Percentiles rank a stretch among this genome's conserved stretches.
phyloP scores from a whole-genome alignment of 352 stramenopile genomes.

The Pythium folliculosum region DNA sequence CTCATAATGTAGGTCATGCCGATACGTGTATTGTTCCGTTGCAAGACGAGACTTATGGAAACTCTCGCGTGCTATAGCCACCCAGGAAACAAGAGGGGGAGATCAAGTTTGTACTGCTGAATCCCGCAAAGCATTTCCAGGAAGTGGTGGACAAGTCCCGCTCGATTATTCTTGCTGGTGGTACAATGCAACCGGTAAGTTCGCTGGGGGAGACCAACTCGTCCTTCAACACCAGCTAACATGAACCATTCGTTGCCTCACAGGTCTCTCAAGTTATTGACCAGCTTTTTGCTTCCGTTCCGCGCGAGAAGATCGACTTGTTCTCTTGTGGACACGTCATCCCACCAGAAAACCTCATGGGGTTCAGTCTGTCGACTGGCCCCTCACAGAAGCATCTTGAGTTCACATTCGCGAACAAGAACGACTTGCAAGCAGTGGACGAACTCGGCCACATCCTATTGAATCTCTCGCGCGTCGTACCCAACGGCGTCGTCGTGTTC shows the following conservation, averaged over 20 bases:
- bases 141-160: conserved; percentile 94
- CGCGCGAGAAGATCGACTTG: conserved; percentile 80
- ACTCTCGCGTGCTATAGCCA: too few species aligned
- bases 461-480: conserved; percentile 90
- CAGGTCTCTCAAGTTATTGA: conserved; percentile 93
- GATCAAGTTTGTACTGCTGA: conserved; percentile 96
- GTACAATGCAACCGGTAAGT: conserved; percentile 95
- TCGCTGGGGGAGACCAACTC: not conserved
- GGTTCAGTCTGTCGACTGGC: conserved; percentile 71
- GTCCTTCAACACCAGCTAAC: not conserved
- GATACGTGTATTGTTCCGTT: not conserved
- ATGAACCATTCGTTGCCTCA: not conserved
- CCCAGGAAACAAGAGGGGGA: conserved; percentile 49
- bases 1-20: conserved; percentile 48
- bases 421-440: conserved; percentile 80
- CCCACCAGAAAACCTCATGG: conserved; percentile 89
- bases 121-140: conserved; percentile 93
- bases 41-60: too few species aligned
- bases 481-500: conserved; percentile 97
- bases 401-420: conserved; percentile 90
- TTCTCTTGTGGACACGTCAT: conserved; percentile 99
- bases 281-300: conserved; percentile 90
- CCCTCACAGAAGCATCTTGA: conserved; percentile 91
- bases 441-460: conserved; percentile 95
- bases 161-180: conserved; percentile 96